Evolutionary conservation across 208 protist genomes (phyloP).

Genomic region (Acanthamoeba lenticulata): DNA sequence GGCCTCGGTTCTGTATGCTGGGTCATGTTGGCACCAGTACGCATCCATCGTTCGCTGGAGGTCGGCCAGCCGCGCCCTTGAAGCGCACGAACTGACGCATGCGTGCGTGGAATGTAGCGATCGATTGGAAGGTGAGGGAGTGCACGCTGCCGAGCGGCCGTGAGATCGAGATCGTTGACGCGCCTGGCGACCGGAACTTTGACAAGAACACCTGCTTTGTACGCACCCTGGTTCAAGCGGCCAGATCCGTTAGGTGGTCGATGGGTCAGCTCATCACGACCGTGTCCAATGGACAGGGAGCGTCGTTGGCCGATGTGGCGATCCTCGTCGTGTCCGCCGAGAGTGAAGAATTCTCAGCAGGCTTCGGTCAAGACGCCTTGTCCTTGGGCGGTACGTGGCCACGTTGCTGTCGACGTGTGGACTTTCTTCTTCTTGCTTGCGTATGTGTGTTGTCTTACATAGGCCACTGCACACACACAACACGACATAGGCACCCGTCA

Average conservation of each 20-base stretch:
- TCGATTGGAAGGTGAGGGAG: conserved; percentile 97
- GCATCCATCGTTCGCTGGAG: conserved; percentile 94
- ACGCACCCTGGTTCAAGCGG: conserved; percentile 72
- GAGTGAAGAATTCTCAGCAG: conserved; percentile 87
- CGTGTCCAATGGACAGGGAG: conserved; percentile 80
- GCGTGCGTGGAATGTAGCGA: conserved; percentile 97
- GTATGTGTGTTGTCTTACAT: background rate
- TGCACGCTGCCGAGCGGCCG: conserved; percentile 88
- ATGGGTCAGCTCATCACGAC: no score
- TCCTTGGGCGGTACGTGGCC: background rate
- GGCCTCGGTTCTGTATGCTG: background rate
- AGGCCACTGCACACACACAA: background rate
- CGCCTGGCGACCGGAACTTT: conserved; percentile 99
- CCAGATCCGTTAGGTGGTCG: no score
- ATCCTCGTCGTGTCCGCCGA: conserved; percentile 90
- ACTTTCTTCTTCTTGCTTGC: background rate
- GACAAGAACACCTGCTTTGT: conserved; percentile 99
- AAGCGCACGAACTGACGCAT: conserved; percentile 98
- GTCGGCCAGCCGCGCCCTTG: conserved; percentile 96
- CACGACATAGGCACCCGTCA: conserved; percentile 79
- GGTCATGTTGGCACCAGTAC: conserved; percentile 99
- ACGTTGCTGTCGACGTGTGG: no score
- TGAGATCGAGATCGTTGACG: conserved; percentile 99
- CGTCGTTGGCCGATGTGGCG: conserved; percentile 89
- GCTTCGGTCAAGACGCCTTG: conserved; percentile 86